Evolutionary conservation across 1,284 basidiomycete genomes (phyloP), one percentile per base, ranked within the genome.

Genomic region (Xerocomus amazonicus): DNA sequence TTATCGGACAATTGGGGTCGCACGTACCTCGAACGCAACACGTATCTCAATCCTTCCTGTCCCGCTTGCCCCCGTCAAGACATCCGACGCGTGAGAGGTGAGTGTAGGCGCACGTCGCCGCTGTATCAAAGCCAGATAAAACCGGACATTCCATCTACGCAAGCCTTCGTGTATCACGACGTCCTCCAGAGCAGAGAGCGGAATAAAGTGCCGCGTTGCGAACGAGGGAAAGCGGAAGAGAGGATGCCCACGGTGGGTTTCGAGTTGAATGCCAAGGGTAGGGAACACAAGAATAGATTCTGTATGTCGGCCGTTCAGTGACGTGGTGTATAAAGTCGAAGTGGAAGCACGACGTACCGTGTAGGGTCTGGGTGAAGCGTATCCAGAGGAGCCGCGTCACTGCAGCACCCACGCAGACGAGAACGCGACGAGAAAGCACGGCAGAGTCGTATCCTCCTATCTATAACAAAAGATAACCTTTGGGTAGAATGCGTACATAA

Each of bases 91-190:
- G n/a, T n/a, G n/a, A n/a, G n/a, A n/a, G 19, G 19, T 23, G 19
- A 23, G 19, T 23, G 19, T 23, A 4, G 19, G 4, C 19, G 19
- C 19, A 23, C 19, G 19, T 9, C 46, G 33, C 10, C 38, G 59
- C 16, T 70, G 67, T 19, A 87, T 60, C 14, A 75, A 74, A 3
- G 76, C 81, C 9, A 89, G 68, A 60, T 87, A 89, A 59, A 80
- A 87, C 13, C 79, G 75, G 14, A 89, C 75, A 59, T 84, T 72
- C 87, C 87, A 90, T 45, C 84, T 69, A 9, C 67, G 73, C 14
- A 90, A 66, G 3, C 80, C 87, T 63, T 90, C 88, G 58, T 89
- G 85, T 47, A 90, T 83, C 32, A 89, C 59, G 33, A 87, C 72
- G 53, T 87, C 84, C 42, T 77, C 72, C 27, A 90, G 66, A 2